Evolutionary conservation across 495 filamentous ascomycete genomes (phyloP), one percentile per base, ranked within the genome.

Genomic region (Pyrenula massariospora): DNA sequence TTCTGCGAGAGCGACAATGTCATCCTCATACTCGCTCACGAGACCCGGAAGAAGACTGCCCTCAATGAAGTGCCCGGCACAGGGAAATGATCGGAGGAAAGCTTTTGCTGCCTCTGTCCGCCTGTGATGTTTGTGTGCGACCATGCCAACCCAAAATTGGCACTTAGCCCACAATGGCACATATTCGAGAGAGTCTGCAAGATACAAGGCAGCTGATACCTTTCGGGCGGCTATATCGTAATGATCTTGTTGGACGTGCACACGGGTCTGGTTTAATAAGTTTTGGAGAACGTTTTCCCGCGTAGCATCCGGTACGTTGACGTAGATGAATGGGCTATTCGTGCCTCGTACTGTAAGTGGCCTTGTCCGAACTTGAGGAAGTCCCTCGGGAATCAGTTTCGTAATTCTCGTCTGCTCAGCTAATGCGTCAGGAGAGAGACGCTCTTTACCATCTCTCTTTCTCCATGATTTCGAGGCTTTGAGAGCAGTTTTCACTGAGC

Each of bases 141-240:
- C 53, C 3, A 56, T 56, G 2, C 63, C 63, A 19, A 58, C 22
- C 63, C 63, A 65, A 52, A 58, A 65, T 11, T 54, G 19, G 22
- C 63, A 65, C 19, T 25, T 60, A 12, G 56, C 56, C 23, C 53
- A n/a, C 3, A 55, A n/a, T 0, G 53, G n/a, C 10, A 51, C 49
- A 1, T 59, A 20, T 0, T n/a, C 8, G 19, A 49, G 53, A 21
- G 8, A 8, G 12, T 42, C 20, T 8, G 62, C 59, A 15, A 54
- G 1, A 12, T 52, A 1, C 10, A 59, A 21, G 23, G 62, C 59
- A 12, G 55, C 0, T 10, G 48, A 22, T 51, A 47, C 55, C 10
- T 52, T 25, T 2, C 12, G 3, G 11, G 57, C 55, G 8, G 62
- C 60, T 5, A 31, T 52, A 20, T 24, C 8, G 15, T 22, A 8